A percentile compares a stretch with the other conserved stretches of the same genome.
Evolutionary conservation across 108 stramenopile genomes (phyloP).

Genomic region (Asterionellopsis glacialis): DNA sequence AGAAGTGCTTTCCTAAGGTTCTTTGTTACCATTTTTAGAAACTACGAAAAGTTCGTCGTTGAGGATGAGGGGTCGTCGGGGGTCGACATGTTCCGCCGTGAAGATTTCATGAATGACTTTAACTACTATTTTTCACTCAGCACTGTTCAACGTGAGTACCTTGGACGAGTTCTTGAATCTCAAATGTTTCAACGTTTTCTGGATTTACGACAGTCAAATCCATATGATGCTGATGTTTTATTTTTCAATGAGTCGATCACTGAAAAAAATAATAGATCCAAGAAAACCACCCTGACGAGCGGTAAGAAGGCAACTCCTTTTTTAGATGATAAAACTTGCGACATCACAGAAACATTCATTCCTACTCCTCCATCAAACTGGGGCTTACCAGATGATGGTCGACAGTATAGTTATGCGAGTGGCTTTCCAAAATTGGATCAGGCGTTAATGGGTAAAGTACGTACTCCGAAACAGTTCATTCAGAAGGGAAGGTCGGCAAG

Average conservation of each 20-base stretch:
- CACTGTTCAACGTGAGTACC: slow-evolving; percentile 11
- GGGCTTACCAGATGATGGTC: slow-evolving; percentile 40
- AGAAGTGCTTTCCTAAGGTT: slow-evolving; percentile 77
- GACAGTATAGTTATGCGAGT: slow-evolving; percentile 30
- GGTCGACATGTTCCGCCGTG: slow-evolving; percentile 38
- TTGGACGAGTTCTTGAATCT: slow-evolving; percentile 32
- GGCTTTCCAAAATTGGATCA: slow-evolving; percentile 37
- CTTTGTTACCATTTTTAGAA: slow-evolving; percentile 59
- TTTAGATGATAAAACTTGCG: slow-evolving; percentile 42
- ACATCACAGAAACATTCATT: slow-evolving; percentile 37
- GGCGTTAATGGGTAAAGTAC: slow-evolving; percentile 28
- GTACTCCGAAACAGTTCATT: slow-evolving; percentile 16
- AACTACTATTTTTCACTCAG: not conserved
- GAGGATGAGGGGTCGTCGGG: slow-evolving; percentile 13
- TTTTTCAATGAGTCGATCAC: slow-evolving; percentile 88
- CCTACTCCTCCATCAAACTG: slow-evolving; percentile 48
- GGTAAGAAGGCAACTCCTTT: slow-evolving; percentile 74
- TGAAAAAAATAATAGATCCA: slow-evolving; percentile 80
- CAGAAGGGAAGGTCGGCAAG: not conserved
- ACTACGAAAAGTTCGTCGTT: slow-evolving; percentile 47
- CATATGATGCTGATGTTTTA: slow-evolving; percentile 60
- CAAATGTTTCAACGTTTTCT: slow-evolving; percentile 80
- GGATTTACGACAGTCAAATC: slow-evolving; percentile 49
- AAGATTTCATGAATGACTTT: slow-evolving; percentile 48
- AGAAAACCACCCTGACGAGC: slow-evolving; percentile 22